Percentiles rank a stretch among this genome's conserved stretches.
phyloP scores from a whole-genome alignment of 345 rosid species.

The Salix viminalis region DNA sequence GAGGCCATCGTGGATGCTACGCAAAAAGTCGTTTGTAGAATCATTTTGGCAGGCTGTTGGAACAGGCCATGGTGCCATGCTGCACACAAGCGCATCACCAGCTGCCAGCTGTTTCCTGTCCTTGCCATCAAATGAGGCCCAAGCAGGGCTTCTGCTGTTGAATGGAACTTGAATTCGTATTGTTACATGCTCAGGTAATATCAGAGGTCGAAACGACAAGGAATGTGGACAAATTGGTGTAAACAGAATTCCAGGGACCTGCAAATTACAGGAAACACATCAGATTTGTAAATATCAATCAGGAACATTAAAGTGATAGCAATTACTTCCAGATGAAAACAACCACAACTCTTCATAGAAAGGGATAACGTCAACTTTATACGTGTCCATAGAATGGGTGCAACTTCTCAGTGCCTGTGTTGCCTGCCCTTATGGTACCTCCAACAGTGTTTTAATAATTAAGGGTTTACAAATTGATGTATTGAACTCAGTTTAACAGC shows the following conservation, averaged over 20 bases:
- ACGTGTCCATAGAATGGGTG: neutral
- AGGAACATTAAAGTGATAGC: neutral
- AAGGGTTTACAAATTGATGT: neutral
- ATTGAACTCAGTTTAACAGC: neutral
- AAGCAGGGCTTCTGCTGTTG: conserved; percentile 86
- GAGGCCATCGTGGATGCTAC: conserved; percentile 91
- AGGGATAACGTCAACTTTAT: neutral
- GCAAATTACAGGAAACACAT: conserved; percentile 13
- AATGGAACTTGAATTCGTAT: conserved; percentile 80
- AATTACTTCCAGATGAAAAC: neutral
- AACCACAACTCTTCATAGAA: neutral
- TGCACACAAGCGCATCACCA: conserved; percentile 91
- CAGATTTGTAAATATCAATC: neutral
- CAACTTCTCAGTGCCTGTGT: too few species aligned
- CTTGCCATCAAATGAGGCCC: conserved; percentile 98
- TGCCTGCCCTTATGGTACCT: too few species aligned
- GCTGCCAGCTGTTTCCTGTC: conserved; percentile 71
- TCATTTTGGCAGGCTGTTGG: conserved; percentile 87
- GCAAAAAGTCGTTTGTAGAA: conserved; percentile 81
- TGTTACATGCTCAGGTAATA: conserved; percentile 92
- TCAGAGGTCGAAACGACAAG: conserved; percentile 90
- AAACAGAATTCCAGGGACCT: conserved; percentile 97
- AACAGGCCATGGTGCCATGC: conserved; percentile 99
- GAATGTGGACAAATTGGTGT: conserved; percentile 99
- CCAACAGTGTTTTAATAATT: too few species aligned